Base-by-base conservation (phyloP, 495 filamentous ascomycete genomes). In the Podospora sp. region DNA sequence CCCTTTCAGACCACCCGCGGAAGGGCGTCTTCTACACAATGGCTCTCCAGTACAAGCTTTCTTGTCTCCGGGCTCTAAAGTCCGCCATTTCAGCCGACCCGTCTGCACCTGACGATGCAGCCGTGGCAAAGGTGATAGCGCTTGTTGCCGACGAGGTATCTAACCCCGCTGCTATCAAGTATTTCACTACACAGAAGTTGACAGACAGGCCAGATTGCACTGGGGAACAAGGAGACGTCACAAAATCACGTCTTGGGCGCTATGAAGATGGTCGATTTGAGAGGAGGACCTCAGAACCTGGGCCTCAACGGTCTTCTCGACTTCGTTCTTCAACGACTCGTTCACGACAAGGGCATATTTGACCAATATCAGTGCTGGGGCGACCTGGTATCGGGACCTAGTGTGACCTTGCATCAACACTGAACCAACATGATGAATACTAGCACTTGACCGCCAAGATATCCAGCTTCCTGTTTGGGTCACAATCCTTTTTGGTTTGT, bases 341-440 rank as follows among this genome's bases (percentile, higher is more conserved):
- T 68, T 9, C n/a, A 63, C n/a, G 52, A 68, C 22, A 60, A 68
- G 53, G 53, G 60, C 0, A 36, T 64, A 6, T 58, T 68, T 8
- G 18, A 63, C 20, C 22, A 68, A 27, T 62, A 69, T 53, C 29
- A 76, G 71, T 52, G 71, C 84, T 52, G 50, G 50, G 50, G n/a
- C n/a, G n/a, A n/a, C n/a, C n/a, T n/a, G n/a, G n/a, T n/a, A n/a
- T n/a, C n/a, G n/a, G n/a, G n/a, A n/a, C n/a, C n/a, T n/a, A n/a
- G n/a, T n/a, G n/a, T n/a, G n/a, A n/a, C n/a, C n/a, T 33, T 33
- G 3, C 8, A 8, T 33, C 29, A 33, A 8, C 29, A 33, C 29
- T 8, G 29, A 33, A 33, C 3, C 3, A 33, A 8, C 29, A 33
- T 8, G 29, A 33, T 33, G 4, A 33, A 33, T 4, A 33, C 3